phyloP scores from a whole-genome alignment of 208 protist species.

The Leishmania gerbilli region DNA sequence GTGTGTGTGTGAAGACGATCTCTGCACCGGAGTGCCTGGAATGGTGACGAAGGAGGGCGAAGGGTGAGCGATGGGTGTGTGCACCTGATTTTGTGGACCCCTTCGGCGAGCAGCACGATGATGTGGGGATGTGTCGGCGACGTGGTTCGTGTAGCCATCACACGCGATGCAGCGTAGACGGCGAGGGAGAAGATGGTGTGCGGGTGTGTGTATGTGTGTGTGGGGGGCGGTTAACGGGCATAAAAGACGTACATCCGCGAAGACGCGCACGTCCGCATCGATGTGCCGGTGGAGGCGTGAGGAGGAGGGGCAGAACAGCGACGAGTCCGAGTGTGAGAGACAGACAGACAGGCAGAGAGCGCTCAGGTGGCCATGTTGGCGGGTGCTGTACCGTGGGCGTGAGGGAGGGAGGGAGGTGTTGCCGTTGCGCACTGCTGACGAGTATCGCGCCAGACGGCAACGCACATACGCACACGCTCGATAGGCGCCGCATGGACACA shows the following conservation, averaged over 20 bases:
- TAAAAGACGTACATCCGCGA: not conserved
- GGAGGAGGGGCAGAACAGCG: not conserved
- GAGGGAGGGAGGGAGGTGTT: too few species aligned
- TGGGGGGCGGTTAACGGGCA: not conserved
- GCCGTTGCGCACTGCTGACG: too few species aligned
- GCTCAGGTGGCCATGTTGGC: too few species aligned
- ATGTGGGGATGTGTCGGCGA: not conserved
- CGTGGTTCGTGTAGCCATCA: too few species aligned
- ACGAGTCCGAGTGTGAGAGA: not conserved
- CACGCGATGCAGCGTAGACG: too few species aligned
- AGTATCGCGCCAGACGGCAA: too few species aligned
- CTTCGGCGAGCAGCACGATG: not conserved
- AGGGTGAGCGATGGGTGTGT: not conserved
- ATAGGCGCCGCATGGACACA: too few species aligned
- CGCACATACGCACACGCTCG: too few species aligned
- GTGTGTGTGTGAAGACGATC: not conserved
- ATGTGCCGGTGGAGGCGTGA: not conserved
- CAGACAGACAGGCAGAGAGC: not conserved
- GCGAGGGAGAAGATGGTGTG: not conserved
- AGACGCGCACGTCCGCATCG: not conserved
- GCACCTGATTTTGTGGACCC: not conserved
- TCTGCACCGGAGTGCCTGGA: not conserved
- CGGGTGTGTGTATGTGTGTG: too few species aligned
- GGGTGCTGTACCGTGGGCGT: too few species aligned
- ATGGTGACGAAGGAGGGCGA: not conserved